Evolutionary conservation across 2,329 filamentous ascomycete genomes (phyloP).

Genomic region (Cladosporium sp.): DNA sequence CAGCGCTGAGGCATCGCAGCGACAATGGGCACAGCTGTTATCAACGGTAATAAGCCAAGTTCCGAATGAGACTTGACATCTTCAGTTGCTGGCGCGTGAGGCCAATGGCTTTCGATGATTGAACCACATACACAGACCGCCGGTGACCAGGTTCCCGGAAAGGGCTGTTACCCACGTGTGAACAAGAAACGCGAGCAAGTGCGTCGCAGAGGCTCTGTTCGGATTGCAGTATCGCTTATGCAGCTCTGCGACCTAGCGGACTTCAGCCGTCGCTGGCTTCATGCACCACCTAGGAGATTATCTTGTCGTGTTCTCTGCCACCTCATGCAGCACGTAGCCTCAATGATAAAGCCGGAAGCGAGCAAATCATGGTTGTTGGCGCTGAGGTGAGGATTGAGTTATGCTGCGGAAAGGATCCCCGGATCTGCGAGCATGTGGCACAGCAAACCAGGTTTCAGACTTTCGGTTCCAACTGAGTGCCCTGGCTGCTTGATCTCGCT

Average conservation of each 20-base stretch:
- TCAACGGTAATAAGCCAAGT: neutral
- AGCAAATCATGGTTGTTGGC: neutral
- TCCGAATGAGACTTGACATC: neutral
- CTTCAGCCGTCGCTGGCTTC: neutral
- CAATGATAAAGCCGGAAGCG: neutral
- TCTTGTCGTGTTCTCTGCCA: neutral
- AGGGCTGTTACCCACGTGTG: neutral
- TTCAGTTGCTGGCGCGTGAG: neutral
- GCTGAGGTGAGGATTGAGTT: neutral
- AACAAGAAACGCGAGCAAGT: neutral
- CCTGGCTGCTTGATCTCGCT: neutral
- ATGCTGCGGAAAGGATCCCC: neutral
- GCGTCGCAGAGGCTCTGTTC: neutral
- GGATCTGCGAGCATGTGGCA: neutral
- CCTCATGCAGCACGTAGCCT: neutral
- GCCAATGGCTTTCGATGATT: neutral
- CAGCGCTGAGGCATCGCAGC: neutral
- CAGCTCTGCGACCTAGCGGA: neutral
- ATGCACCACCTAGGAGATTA: neutral
- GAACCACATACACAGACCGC: neutral
- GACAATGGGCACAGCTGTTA: neutral
- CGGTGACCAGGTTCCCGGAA: neutral
- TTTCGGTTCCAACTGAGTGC: neutral
- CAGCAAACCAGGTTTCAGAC: constrained; percentile 1
- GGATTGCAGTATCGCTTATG: neutral